Percentiles rank a stretch among this genome's conserved stretches.
phyloP scores from a whole-genome alignment of 2,329 filamentous ascomycete genomes.

The Pseudocercospora musae region DNA sequence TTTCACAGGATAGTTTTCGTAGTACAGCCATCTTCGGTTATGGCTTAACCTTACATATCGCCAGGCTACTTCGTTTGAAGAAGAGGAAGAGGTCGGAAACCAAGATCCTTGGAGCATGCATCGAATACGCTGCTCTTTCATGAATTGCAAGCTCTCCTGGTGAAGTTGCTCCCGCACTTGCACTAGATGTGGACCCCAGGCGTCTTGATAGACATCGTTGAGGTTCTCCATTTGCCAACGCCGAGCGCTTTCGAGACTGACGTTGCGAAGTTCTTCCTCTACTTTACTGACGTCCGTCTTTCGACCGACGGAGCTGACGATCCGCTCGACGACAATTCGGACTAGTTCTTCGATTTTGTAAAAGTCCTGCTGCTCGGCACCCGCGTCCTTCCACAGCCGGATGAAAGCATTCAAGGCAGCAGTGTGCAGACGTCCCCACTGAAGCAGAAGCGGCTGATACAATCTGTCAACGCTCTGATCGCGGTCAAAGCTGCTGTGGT shows the following conservation, averaged over 20 bases:
- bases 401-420: slow-evolving; percentile 84
- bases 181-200: slow-evolving; percentile 83
- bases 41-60: slow-evolving; percentile 85
- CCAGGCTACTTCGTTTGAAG: slow-evolving; percentile 47
- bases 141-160: slow-evolving; percentile 88
- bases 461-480: slow-evolving; percentile 67
- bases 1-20: slow-evolving; percentile 74
- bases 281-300: slow-evolving; percentile 82
- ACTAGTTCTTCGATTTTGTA: slow-evolving; percentile 90
- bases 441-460: slow-evolving; percentile 81
- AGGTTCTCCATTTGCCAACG: slow-evolving; percentile 91
- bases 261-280: slow-evolving; percentile 83
- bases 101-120: slow-evolving; percentile 85
- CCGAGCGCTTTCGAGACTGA: slow-evolving; percentile 73
- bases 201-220: slow-evolving; percentile 87
- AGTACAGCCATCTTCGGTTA: slow-evolving; percentile 86
- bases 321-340: slow-evolving; percentile 83
- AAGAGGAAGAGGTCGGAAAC: slow-evolving; percentile 61
- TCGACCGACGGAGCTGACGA: slow-evolving; percentile 76
- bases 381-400: slow-evolving; percentile 86
- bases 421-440: slow-evolving; percentile 89
- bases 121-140: slow-evolving; percentile 92
- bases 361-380: slow-evolving; percentile 81
- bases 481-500: slow-evolving; percentile 34
- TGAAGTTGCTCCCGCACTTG: slow-evolving; percentile 90